Evolutionary conservation across 805 yeast species (phyloP).

Genomic region (Saccharomyces mikatae): DNA sequence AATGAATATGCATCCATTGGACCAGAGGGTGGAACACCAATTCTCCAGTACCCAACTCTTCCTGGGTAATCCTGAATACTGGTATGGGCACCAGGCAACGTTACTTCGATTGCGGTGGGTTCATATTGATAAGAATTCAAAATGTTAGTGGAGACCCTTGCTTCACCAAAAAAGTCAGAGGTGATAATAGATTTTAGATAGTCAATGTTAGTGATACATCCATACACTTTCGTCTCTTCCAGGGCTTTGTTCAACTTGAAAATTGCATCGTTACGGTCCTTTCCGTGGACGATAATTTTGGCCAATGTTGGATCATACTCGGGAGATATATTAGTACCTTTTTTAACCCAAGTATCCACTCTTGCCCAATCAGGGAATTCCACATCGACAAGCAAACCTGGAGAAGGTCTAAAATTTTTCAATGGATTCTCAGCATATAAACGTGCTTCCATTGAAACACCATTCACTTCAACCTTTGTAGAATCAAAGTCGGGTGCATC

Average conservation of each 20-base stretch:
- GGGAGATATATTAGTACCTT: conserved; percentile 81
- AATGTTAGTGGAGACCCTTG: conserved; percentile 79
- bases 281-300: conserved; percentile 91
- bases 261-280: conserved; percentile 79
- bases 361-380: conserved; percentile 86
- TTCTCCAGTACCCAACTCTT: conserved; percentile 56
- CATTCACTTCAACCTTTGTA: conserved; percentile 51
- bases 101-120: conserved; percentile 78
- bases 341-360: conserved; percentile 87
- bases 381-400: conserved; percentile 86
- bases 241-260: conserved; percentile 69
- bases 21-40: conserved; percentile 97
- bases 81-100: conserved; percentile 89
- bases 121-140: conserved; percentile 72
- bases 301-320: conserved; percentile 97
- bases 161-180: conserved; percentile 75
- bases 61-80: conserved; percentile 96
- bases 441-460: conserved; percentile 96
- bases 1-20: conserved; percentile 95
- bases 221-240: conserved; percentile 78
- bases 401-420: conserved; percentile 90
- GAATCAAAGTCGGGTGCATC: conserved; percentile 67
- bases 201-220: conserved; percentile 85
- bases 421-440: conserved; percentile 95
- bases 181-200: conserved; percentile 79